These are phyloP conservation scores for Alternaria infectoria DNA, from an alignment of 2,329 filamentous ascomycete genomes.

Conservation along the genomic window DNA sequence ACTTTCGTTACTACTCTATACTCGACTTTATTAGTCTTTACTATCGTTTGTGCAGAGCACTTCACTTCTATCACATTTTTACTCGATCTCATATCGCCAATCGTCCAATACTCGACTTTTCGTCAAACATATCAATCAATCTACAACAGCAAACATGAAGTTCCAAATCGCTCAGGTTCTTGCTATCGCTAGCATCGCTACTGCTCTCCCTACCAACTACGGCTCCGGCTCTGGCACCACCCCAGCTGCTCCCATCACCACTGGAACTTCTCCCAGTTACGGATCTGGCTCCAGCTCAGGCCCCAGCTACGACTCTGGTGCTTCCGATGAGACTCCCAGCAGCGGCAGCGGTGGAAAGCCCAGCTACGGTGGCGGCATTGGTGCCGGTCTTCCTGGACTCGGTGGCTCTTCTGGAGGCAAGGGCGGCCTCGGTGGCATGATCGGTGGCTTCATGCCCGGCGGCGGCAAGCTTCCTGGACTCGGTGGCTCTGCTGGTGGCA, in stretches of 20 bases:
- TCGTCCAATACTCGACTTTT: slow-evolving; percentile 1
- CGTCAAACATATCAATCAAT: not conserved
- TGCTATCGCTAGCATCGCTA: slow-evolving; percentile 7
- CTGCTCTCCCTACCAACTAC: slow-evolving; percentile 9
- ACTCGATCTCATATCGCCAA: not conserved
- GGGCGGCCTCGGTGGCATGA: not conserved
- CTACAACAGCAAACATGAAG: slow-evolving; percentile 11
- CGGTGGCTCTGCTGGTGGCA: not conserved
- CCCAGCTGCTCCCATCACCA: not conserved
- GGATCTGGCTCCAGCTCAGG: not conserved
- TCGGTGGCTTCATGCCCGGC: not conserved
- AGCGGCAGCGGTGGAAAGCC: not conserved
- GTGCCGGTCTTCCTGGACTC: not conserved
- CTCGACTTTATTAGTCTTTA: not conserved
- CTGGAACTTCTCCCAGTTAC: not conserved
- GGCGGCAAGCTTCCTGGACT: not conserved
- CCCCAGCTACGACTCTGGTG: slow-evolving; percentile 4
- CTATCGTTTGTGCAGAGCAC: slow-evolving; percentile 9
- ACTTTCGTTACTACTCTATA: not conserved
- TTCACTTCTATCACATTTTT: not conserved
- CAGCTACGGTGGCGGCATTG: not conserved
- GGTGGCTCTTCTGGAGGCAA: not conserved
- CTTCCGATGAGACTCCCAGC: not conserved
- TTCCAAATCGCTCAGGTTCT: slow-evolving; percentile 8
- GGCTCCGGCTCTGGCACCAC: not conserved